Evolutionary conservation across 2,329 filamentous ascomycete genomes (phyloP).

Genomic region (Drechslerella coelobrocha): DNA sequence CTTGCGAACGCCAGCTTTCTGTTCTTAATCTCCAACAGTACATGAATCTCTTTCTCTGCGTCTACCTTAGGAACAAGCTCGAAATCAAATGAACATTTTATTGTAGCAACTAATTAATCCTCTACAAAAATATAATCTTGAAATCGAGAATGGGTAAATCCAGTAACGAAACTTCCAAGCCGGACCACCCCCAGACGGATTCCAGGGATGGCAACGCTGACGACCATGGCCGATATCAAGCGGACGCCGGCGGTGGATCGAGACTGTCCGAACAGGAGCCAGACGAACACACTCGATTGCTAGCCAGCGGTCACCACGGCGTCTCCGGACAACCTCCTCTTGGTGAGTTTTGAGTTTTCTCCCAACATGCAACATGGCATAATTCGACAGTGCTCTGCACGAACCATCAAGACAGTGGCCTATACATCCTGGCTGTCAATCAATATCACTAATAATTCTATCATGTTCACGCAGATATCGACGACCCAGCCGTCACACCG

Average conservation of each 20-base stretch:
- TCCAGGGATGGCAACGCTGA: not conserved
- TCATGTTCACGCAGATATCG: too few species aligned
- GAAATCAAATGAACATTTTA: too few species aligned
- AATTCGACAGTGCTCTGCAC: not conserved
- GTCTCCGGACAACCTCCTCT: slow-evolving; percentile 42
- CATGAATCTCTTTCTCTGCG: too few species aligned
- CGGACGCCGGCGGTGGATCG: slow-evolving; percentile 2
- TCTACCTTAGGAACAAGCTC: too few species aligned
- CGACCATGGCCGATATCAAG: not conserved
- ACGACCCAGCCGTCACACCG: slow-evolving; percentile 69
- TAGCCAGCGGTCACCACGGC: slow-evolving; percentile 22
- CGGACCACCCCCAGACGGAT: not conserved
- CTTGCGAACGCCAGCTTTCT: not conserved
- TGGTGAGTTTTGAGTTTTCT: slow-evolving; percentile 15
- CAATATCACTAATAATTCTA: too few species aligned
- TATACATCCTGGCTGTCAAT: too few species aligned
- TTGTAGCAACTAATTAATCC: too few species aligned
- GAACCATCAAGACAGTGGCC: too few species aligned
- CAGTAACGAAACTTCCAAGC: not conserved
- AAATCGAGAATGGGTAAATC: too few species aligned
- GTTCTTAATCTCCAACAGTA: too few species aligned
- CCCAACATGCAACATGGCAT: not conserved
- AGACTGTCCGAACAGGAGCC: slow-evolving; percentile 18
- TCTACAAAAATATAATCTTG: too few species aligned
- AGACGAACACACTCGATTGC: slow-evolving; percentile 32